Evolutionary conservation across 2,329 filamentous ascomycete species (phyloP).

Genomic region (Celoporthe dispersa): DNA sequence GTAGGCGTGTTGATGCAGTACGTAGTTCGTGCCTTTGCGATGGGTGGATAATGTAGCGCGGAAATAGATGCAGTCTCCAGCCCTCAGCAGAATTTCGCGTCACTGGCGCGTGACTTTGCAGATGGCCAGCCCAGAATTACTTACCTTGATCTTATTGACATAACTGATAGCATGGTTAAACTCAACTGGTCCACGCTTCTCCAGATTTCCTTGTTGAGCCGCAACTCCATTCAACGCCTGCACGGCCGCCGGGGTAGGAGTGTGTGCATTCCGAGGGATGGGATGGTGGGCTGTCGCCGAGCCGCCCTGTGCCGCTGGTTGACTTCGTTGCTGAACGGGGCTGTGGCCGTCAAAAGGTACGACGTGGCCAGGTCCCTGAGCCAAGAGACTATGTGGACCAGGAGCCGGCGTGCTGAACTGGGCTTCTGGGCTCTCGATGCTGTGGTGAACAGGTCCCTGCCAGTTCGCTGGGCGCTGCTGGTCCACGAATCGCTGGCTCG

Average conservation of each 20-base stretch:
- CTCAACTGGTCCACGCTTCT: slow-evolving; percentile 91
- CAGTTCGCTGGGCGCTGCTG: slow-evolving; percentile 55
- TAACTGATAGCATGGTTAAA: slow-evolving; percentile 99
- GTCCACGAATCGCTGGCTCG: slow-evolving; percentile 51
- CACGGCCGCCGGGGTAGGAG: slow-evolving; percentile 60
- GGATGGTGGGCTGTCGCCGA: slow-evolving; percentile 48
- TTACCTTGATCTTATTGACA: slow-evolving; percentile 98
- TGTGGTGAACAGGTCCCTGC: slow-evolving; percentile 60
- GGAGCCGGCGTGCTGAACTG: slow-evolving; percentile 64
- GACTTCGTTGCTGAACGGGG: slow-evolving; percentile 37
- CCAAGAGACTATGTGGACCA: slow-evolving; percentile 54
- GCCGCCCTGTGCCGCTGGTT: slow-evolving; percentile 40
- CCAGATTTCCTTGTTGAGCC: slow-evolving; percentile 64
- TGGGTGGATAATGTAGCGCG: not conserved
- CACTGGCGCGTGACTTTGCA: not conserved
- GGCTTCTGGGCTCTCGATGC: slow-evolving; percentile 65
- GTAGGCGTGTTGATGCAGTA: not conserved
- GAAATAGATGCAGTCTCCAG: not conserved
- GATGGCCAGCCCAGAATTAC: slow-evolving; percentile 33
- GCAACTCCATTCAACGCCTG: slow-evolving; percentile 66
- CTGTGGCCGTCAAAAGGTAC: slow-evolving; percentile 40
- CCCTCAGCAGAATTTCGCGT: not conserved
- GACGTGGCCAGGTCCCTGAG: slow-evolving; percentile 40
- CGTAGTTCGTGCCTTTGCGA: not conserved
- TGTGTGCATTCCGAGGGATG: slow-evolving; percentile 58